Evolutionary conservation across 2,329 filamentous ascomycete species (phyloP).

Genomic region (Myriosclerotinia curreyana): DNA sequence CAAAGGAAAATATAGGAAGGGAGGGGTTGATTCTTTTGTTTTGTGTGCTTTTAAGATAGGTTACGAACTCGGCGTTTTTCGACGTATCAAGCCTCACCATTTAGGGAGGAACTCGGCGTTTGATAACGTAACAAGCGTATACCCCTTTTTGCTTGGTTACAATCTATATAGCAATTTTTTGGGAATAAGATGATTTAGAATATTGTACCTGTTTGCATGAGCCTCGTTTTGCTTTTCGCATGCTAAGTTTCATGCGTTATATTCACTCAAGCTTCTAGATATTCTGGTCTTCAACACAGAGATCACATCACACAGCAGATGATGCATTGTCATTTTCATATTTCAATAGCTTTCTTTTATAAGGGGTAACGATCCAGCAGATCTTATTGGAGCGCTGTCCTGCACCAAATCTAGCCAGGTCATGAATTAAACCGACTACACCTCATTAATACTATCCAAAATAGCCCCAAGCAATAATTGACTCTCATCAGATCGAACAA

Average conservation of each 20-base stretch:
- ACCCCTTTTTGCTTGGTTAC: constrained; percentile 37
- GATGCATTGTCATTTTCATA: background rate
- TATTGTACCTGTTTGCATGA: background rate
- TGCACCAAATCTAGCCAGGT: background rate
- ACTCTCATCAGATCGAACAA: background rate
- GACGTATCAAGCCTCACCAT: constrained; percentile 39
- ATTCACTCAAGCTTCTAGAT: background rate
- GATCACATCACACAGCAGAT: background rate
- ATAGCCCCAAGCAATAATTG: background rate
- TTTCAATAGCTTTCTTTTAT: no score
- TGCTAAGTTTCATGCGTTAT: background rate
- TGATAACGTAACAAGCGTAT: constrained; percentile 39
- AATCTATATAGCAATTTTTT: constrained; percentile 19
- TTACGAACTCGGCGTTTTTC: constrained; percentile 38
- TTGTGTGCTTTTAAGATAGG: constrained; percentile 17
- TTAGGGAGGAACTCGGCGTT: constrained; percentile 39
- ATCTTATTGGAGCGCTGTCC: background rate
- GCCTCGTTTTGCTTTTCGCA: constrained; percentile 1
- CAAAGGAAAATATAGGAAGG: constrained; percentile 11
- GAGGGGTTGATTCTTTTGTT: constrained; percentile 19
- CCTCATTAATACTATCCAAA: background rate
- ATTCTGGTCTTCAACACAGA: background rate
- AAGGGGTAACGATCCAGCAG: background rate
- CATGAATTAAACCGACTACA: background rate
- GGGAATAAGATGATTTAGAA: background rate